A percentile compares a stretch with the other conserved stretches of the same genome.
These are phyloP conservation scores for Thraustotheca clavata DNA, from an alignment of 352 stramenopile genomes.

Conservation along the genomic window DNA sequence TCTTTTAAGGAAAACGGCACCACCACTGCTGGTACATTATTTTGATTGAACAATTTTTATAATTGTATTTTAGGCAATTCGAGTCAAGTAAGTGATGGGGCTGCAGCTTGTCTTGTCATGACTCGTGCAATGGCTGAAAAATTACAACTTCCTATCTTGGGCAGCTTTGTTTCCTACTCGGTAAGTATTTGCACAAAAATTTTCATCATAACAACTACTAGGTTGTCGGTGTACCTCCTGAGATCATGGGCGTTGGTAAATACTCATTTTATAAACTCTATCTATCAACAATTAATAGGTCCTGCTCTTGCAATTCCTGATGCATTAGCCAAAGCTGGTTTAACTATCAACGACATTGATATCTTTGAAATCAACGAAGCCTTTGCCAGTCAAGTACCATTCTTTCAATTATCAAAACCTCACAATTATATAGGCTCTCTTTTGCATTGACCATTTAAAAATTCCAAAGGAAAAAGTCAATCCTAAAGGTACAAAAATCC, in stretches of 20 bases:
- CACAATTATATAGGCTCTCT: conserved; percentile 37
- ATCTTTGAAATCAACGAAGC: conserved; percentile 91
- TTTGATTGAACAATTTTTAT: not conserved
- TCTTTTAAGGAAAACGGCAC: conserved; percentile 75
- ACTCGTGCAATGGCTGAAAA: conserved; percentile 66
- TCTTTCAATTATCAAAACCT: not conserved
- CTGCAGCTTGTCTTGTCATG: conserved; percentile 83
- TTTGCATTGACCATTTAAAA: conserved; percentile 68
- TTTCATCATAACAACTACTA: not conserved
- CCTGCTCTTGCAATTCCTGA: conserved; percentile 74
- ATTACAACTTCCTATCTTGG: conserved; percentile 72
- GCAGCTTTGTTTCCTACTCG: conserved; percentile 77
- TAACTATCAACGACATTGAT: conserved; percentile 75
- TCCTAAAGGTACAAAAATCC: conserved; percentile 48
- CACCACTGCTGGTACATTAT: conserved; percentile 44
- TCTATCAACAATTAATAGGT: conserved; percentile 17
- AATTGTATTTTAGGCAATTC: conserved; percentile 51
- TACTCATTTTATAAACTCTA: not conserved
- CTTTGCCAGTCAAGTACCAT: conserved; percentile 63
- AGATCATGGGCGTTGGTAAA: conserved; percentile 73
- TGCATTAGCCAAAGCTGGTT: conserved; percentile 52
- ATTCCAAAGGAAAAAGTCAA: conserved; percentile 83
- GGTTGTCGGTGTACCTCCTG: conserved; percentile 70
- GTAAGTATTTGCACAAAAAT: conserved; percentile 12
- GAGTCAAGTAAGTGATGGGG: conserved; percentile 84